Evolutionary conservation across 768 basidiomycete genomes (phyloP), one percentile per base, ranked within the genome.

Genomic region (Gymnopilus dilepis): DNA sequence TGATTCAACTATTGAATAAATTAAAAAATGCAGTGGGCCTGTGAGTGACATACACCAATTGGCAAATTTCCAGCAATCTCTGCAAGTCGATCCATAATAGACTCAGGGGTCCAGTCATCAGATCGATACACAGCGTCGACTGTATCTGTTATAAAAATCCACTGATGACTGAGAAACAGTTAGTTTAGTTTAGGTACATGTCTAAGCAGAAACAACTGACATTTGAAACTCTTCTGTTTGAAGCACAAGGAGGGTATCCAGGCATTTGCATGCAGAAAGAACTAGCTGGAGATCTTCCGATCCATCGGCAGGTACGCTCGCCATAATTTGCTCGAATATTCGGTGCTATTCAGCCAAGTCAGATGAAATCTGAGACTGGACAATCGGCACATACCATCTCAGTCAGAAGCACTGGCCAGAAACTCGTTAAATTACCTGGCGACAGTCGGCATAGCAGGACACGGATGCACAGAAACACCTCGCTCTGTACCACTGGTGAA

Each of bases 201-300:
- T 45, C 15, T 13, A 38, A 5, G 33, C 4, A 37, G 11, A 61
- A 12, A 9, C 41, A 19, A 53, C 78, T 62, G 70, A 97, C 97
- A 98, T 92, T 76, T 99, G 97, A 75, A 99, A 99, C 73, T 99
- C 97, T 70, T 96, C 94, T 0, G 94, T 97, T 73, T 99, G 96
- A 24, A 99, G 77, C 3, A 92, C 89, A 11, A 99, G 82, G n/a
- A 99, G 78, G 5, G 98, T 78, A 74, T 99, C 97, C 22, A 99
- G 77, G 69, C 96, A 93, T 76, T 99, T 99, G 80, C 94, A 91
- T 1, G 94, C 95, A 1, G 96, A 87, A 21, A 98, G 82, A 50
- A 98, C 80, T 12, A 96, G 80, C 40, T 86, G 84, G 24, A 99
- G 79, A 56, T 92, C 88, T 68, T 97, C 95, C 0, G 95, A 92